A percentile compares a stretch with the other conserved stretches of the same genome.
Evolutionary conservation across 371 early-diverging fungal species (phyloP).

Genomic region (Syncephalis fuscata): DNA sequence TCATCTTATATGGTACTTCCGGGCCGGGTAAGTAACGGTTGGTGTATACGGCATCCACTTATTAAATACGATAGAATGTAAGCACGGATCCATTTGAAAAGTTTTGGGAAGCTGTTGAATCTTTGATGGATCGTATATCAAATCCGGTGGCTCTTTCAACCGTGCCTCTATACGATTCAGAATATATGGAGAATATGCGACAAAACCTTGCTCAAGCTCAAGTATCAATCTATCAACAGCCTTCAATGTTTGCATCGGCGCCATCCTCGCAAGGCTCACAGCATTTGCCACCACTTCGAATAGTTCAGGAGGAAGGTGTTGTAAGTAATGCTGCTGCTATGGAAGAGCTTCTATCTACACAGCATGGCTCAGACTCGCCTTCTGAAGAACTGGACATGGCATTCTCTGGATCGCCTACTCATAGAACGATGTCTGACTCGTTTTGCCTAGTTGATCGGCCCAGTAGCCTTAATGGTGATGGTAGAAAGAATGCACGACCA

Average conservation of each 20-base stretch:
- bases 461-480: too few species aligned
- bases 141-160: slow-evolving; percentile 61
- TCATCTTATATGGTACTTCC: too few species aligned
- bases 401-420: too few species aligned
- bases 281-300: neutral
- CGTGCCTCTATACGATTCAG: slow-evolving; percentile 37
- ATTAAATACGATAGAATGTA: slow-evolving; percentile 16
- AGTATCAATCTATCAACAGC: neutral
- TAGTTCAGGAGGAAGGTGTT: neutral
- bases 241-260: neutral
- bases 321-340: neutral
- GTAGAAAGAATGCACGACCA: neutral
- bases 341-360: neutral
- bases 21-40: too few species aligned
- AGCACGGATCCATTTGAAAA: slow-evolving; percentile 62
- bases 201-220: neutral
- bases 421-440: too few species aligned
- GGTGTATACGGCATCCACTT: too few species aligned
- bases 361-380: neutral
- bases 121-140: slow-evolving; percentile 48
- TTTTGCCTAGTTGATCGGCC: too few species aligned
- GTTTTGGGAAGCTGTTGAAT: slow-evolving; percentile 64
- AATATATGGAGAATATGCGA: slow-evolving; percentile 6
- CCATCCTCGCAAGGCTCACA: neutral
- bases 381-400: too few species aligned